These are phyloP conservation scores for Aspergillus japonicus DNA, from an alignment of 2,329 filamentous ascomycete genomes.

Conservation along the genomic window DNA sequence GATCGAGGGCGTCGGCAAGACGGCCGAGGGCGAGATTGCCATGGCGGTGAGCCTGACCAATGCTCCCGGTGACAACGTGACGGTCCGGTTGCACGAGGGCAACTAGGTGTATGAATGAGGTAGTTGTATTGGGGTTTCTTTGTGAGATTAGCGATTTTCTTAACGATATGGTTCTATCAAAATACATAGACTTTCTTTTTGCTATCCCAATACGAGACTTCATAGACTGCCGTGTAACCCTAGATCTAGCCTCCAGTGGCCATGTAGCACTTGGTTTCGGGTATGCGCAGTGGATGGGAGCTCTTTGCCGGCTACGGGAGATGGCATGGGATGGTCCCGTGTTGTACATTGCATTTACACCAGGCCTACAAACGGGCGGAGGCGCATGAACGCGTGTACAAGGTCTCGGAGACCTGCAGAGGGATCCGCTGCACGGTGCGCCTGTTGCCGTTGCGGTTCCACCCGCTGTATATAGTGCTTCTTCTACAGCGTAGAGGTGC, in stretches of 20 bases:
- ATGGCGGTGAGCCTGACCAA: constrained; percentile 28
- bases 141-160: neutral
- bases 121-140: neutral
- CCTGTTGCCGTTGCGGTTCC: neutral
- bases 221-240: neutral
- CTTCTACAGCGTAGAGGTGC: no score
- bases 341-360: neutral
- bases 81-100: constrained; percentile 32
- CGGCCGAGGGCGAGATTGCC: constrained; percentile 14
- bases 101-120: neutral
- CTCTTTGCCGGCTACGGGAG: neutral
- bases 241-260: neutral
- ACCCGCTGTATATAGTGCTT: neutral
- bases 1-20: constrained; percentile 47
- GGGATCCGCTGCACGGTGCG: neutral
- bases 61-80: constrained; percentile 29
- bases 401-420: neutral
- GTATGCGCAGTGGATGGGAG: neutral
- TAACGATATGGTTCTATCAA: neutral
- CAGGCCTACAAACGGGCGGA: neutral
- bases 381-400: neutral
- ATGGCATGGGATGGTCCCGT: neutral
- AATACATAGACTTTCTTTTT: neutral
- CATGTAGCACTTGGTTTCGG: no score
- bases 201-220: neutral